Conservation (phyloP, 148 eudicot species). For the Chenopodium berlandieri region DNA sequence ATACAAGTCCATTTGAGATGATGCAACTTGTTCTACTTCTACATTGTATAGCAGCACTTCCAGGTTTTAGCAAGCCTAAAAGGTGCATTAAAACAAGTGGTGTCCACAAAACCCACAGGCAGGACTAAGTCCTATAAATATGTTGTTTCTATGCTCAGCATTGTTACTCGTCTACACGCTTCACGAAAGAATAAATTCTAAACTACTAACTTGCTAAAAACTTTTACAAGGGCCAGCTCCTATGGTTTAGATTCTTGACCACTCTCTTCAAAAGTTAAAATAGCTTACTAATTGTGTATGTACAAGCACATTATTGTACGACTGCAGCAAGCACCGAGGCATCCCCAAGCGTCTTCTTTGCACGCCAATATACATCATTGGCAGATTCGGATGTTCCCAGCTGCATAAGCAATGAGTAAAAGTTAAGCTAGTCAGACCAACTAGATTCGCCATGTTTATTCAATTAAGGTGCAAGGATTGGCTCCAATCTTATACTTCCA, state of each 20-base stretch:
- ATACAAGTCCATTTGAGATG: too few relatives aligned
- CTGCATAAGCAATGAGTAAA: conserved; percentile 32
- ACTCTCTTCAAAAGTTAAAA: background rate
- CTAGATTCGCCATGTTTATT: background rate
- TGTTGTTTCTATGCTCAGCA: background rate
- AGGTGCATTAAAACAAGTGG: background rate
- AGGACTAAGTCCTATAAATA: background rate
- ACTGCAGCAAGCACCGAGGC: conserved; percentile 30
- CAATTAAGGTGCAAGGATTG: too few relatives aligned
- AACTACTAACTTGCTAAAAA: background rate
- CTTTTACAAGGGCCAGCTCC: background rate
- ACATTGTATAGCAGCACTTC: conserved; percentile 21
- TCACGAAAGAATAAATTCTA: background rate
- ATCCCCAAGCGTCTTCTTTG: conserved; percentile 59
- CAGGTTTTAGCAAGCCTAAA: background rate
- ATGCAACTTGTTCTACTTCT: too few relatives aligned
- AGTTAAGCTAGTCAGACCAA: background rate
- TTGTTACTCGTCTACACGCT: background rate
- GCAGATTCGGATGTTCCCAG: conserved; percentile 83
- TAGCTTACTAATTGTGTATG: background rate
- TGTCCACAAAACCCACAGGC: background rate
- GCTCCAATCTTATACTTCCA: too few relatives aligned
- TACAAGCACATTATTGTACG: background rate
- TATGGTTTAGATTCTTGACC: background rate
- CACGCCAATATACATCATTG: conserved; percentile 73